These are phyloP conservation scores for Vigna hirtella DNA, from an alignment of 306 rosid genomes.

Conservation along the genomic window DNA sequence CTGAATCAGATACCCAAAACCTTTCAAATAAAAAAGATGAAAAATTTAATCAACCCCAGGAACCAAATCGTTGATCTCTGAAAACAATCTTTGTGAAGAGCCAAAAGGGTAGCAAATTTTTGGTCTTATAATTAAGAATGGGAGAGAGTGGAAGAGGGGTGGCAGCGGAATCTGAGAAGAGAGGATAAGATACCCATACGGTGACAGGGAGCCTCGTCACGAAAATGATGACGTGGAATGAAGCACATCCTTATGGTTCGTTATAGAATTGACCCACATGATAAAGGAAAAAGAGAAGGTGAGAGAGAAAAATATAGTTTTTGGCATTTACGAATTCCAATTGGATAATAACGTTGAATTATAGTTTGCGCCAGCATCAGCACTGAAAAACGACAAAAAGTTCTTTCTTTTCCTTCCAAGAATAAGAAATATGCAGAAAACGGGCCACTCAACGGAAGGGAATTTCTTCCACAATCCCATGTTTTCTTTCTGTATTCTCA, in stretches of 20 bases:
- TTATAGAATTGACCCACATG: background rate
- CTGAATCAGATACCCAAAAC: conserved; percentile 28
- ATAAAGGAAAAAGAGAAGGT: background rate
- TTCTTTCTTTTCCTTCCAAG: background rate
- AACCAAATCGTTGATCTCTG: background rate
- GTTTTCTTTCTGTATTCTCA: no score
- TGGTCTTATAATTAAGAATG: background rate
- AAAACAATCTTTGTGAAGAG: background rate
- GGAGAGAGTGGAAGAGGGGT: background rate
- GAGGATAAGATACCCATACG: conserved; percentile 47
- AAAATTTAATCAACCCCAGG: conserved; percentile 35
- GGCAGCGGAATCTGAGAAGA: conserved; percentile 44
- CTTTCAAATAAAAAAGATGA: conserved; percentile 1
- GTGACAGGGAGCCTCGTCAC: conserved; percentile 43
- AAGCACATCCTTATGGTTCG: conserved; percentile 25
- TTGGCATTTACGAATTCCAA: background rate
- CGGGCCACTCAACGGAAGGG: no score
- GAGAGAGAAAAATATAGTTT: background rate
- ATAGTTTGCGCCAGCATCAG: background rate
- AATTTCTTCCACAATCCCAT: no score
- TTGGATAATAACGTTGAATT: no score
- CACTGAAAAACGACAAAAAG: background rate
- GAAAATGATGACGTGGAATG: conserved; percentile 27
- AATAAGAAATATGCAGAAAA: background rate
- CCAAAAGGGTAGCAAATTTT: background rate